These are phyloP conservation scores for Syzygium aqueum DNA, from an alignment of 345 rosid species.

Conservation along the genomic window DNA sequence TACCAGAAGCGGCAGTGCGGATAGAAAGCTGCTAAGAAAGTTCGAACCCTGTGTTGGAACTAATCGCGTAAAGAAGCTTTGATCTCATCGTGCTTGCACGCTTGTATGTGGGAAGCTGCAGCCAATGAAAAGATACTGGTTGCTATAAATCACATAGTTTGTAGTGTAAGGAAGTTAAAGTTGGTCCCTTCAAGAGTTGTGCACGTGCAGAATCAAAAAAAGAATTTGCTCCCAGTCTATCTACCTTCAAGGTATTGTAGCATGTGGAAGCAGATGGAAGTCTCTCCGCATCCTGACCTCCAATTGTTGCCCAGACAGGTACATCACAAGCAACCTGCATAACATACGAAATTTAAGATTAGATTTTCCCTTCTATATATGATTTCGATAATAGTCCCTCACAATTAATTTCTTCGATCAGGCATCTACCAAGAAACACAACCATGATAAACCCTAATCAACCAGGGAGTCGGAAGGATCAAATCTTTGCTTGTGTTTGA, in stretches of 20 bases:
- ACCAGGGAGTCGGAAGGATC: neutral
- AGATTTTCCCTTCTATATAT: neutral
- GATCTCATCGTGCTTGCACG: constrained; percentile 83
- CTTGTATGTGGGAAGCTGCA: constrained; percentile 93
- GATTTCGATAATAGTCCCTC: neutral
- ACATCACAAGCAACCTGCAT: constrained; percentile 78
- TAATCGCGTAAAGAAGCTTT: constrained; percentile 91
- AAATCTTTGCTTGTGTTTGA: neutral
- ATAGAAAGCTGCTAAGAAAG: constrained; percentile 50
- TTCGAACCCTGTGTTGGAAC: constrained; percentile 92
- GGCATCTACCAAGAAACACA: neutral
- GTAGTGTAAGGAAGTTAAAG: neutral
- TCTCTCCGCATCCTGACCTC: constrained; percentile 96
- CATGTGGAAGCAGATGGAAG: constrained; percentile 99
- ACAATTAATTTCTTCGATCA: neutral
- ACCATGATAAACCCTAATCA: neutral
- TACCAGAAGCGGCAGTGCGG: constrained; percentile 12
- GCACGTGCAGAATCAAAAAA: neutral
- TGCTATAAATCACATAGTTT: neutral
- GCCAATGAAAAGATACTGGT: constrained; percentile 5
- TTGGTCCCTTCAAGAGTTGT: neutral
- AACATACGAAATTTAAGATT: neutral
- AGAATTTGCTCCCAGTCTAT: neutral
- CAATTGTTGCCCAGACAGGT: constrained; percentile 83
- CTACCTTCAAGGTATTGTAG: constrained; percentile 97